Conservation (phyloP, 331 rosid genomes). For the Stylosanthes scabra region DNA sequence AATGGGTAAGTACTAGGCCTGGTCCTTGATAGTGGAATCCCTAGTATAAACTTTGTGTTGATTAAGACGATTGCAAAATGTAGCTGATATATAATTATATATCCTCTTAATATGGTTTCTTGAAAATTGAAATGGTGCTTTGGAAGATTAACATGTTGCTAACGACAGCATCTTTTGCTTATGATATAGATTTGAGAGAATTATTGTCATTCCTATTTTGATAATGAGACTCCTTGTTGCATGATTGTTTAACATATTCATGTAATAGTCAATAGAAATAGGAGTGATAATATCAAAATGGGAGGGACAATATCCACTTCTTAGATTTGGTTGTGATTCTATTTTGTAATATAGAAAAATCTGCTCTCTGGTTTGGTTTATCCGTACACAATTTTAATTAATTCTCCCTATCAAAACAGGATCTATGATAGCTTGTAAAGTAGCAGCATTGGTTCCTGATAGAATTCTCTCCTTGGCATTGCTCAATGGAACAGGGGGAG, state of each 20-base stretch:
- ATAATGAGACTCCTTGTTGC: too few relatives aligned
- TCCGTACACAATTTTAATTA: neutral
- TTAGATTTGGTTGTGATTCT: neutral
- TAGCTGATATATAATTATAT: neutral
- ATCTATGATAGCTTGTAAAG: conserved; percentile 89
- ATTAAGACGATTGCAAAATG: neutral
- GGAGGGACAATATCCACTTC: too few relatives aligned
- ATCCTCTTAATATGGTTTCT: neutral
- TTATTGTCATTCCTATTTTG: too few relatives aligned
- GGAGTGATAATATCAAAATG: too few relatives aligned
- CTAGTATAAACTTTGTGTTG: neutral
- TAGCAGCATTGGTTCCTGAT: conserved; percentile 90
- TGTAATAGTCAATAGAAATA: too few relatives aligned
- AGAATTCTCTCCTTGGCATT: conserved; percentile 86
- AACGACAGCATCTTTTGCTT: neutral
- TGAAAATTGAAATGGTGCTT: neutral
- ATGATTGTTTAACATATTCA: too few relatives aligned
- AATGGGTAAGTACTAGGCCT: conserved; percentile 61
- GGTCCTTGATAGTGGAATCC: conserved; percentile 20
- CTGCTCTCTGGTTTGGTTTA: neutral
- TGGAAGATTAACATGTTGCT: conserved; percentile 7
- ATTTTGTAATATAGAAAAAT: neutral
- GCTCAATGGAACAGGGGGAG: conserved; percentile 93
- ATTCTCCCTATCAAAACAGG: conserved; percentile 53
- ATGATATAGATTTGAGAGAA: too few relatives aligned